Conservation (phyloP, 257 asterid genomes). For the Nicotiana otophora region DNA sequence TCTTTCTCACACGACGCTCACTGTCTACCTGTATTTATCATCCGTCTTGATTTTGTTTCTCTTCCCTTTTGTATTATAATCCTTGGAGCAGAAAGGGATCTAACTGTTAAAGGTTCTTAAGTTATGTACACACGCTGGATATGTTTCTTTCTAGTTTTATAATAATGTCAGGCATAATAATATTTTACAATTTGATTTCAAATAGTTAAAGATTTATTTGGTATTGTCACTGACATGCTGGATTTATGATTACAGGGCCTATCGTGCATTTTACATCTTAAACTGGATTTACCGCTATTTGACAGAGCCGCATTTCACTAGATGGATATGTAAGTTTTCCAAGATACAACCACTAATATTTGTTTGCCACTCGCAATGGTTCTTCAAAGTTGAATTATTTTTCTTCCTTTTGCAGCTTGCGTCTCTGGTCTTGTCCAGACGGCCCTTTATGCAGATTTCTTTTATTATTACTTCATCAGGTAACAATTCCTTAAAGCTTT, state of each 20-base stretch:
- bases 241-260: constrained; percentile 49
- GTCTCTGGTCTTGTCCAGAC: constrained; percentile 83
- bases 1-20: neutral
- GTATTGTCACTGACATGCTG: neutral
- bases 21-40: neutral
- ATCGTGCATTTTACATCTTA: constrained; percentile 80
- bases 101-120: neutral
- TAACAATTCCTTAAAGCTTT: constrained; percentile 19
- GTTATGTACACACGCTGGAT: neutral
- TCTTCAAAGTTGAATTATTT: neutral
- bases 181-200: neutral
- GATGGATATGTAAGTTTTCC: constrained; percentile 78
- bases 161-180: neutral
- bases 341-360: neutral
- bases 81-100: neutral
- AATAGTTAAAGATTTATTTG: neutral
- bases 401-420: constrained; percentile 47
- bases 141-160: neutral
- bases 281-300: constrained; percentile 96
- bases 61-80: neutral
- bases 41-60: neutral
- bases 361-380: neutral
- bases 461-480: constrained; percentile 94
- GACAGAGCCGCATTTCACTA: constrained; percentile 57
- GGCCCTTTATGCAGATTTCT: constrained; percentile 89